Evolutionary conservation across 257 asterid species (phyloP), one percentile per base, ranked within the genome.

Genomic region (Nicotiana knightiana): DNA sequence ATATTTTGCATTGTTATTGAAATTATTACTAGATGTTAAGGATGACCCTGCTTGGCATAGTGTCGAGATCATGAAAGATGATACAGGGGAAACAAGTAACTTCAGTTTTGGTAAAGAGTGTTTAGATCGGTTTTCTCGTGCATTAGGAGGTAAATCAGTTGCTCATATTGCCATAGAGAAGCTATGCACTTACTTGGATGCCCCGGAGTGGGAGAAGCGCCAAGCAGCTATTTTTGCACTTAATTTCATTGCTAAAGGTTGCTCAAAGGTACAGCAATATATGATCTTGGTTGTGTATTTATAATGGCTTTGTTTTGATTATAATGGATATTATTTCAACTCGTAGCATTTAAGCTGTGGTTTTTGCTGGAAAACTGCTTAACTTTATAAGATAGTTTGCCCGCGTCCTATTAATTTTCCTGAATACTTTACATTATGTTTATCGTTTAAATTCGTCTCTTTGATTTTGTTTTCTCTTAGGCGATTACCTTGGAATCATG

Each of bases 121-220:
- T 51, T 51, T 51, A 11, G 57, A 51, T 16, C 16, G 57, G 16
- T 51, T 51, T 32, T 32, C 33, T 32, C 33, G 33, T 32, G 33
- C 33, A 32, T 2, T 32, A 32, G 33, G 33, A 32, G 33, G 33
- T 32, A 32, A 32, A 32, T 32, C 33, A 1, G 2, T 32, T 32
- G 33, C 33, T 32, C 33, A 32, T 32, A 32, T 32, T 32, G 33
- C 33, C 33, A 32, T 32, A 32, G 33, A 32, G 33, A 3, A 32
- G 33, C 33, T 32, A 32, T 32, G 33, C 33, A 32, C 33, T 32
- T 32, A 32, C 83, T 88, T 93, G 81, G 91, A 94, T 58, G 93
- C 96, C 18, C 90, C 94, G 1, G 98, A 95, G 86, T 95, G 99
- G 99, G 92, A 93, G 88, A 93, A 90, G 88, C 99, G 89, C 83